Percentiles rank a stretch among this genome's conserved stretches.
Evolutionary conservation across 1,284 basidiomycete species (phyloP).

Genomic region (Austroboletus niveus): DNA sequence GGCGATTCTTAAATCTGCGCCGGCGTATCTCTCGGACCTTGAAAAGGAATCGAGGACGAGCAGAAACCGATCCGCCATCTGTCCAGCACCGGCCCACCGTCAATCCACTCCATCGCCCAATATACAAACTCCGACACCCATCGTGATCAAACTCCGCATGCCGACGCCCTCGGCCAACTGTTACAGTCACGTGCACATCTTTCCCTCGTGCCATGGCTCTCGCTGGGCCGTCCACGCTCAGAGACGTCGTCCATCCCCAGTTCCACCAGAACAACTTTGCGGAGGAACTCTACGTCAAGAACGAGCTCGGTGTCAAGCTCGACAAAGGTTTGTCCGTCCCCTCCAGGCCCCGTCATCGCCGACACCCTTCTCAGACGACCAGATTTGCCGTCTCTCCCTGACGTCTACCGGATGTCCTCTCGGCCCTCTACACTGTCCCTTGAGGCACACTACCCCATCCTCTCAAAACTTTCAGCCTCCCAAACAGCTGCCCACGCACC

Average conservation of each 20-base stretch:
- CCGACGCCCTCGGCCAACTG: no score
- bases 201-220: conserved; percentile 32
- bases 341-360: neutral
- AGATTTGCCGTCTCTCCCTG: conserved; percentile 85
- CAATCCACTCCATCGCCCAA: no score
- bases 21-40: conserved; percentile 21
- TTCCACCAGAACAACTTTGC: conserved; percentile 92
- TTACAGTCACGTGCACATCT: neutral
- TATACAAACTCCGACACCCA: no score
- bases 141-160: no score
- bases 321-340: conserved; percentile 71
- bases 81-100: no score
- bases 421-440: conserved; percentile 83
- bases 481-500: conserved; percentile 76
- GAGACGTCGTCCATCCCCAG: conserved; percentile 82
- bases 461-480: conserved; percentile 85
- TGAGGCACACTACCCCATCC: conserved; percentile 87
- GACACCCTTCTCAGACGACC: conserved; percentile 62
- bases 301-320: conserved; percentile 83
- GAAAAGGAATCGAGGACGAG: conserved; percentile 1
- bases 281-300: conserved; percentile 84
- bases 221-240: conserved; percentile 60
- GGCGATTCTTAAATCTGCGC: neutral
- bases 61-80: no score
- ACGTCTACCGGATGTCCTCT: conserved; percentile 84